Evolutionary conservation across 2,329 filamentous ascomycete genomes (phyloP).

Genomic region (Colletotrichum orbiculare): DNA sequence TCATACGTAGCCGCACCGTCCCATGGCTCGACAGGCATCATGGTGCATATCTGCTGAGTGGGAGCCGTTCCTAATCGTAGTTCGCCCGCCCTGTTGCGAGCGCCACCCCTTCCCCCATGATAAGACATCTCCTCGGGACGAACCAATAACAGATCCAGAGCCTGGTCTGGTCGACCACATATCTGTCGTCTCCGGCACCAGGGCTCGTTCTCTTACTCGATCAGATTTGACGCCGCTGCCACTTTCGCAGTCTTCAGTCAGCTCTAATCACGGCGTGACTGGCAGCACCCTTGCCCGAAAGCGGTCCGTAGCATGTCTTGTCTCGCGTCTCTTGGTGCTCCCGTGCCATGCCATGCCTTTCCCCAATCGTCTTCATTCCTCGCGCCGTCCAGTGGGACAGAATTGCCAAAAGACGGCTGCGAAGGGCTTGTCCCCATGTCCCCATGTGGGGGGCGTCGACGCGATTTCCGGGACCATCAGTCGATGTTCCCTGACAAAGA

Average conservation of each 20-base stretch:
- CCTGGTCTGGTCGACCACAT: neutral
- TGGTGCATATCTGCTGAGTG: slow-evolving; percentile 11
- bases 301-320: slow-evolving; percentile 23
- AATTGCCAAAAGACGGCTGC: slow-evolving; percentile 1
- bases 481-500: slow-evolving; percentile 7
- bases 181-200: slow-evolving; percentile 9
- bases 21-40: slow-evolving; percentile 17
- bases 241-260: slow-evolving; percentile 1
- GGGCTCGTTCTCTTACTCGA: slow-evolving; percentile 31
- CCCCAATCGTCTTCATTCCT: slow-evolving; percentile 6
- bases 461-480: slow-evolving; percentile 28
- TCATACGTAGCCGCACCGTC: slow-evolving; percentile 31
- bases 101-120: slow-evolving; percentile 14
- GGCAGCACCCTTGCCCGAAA: slow-evolving; percentile 26
- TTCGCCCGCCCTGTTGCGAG: slow-evolving; percentile 2
- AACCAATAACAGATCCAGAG: slow-evolving; percentile 16
- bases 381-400: neutral
- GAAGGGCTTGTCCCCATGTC: slow-evolving; percentile 19
- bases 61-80: slow-evolving; percentile 24
- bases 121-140: slow-evolving; percentile 24
- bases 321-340: slow-evolving; percentile 14
- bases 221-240: slow-evolving; percentile 33
- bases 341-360: neutral
- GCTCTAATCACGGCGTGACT: slow-evolving; percentile 35
- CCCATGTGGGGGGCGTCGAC: slow-evolving; percentile 24